phyloP scores from a whole-genome alignment of 352 stramenopile species.

The Globisporangium irregulare region DNA sequence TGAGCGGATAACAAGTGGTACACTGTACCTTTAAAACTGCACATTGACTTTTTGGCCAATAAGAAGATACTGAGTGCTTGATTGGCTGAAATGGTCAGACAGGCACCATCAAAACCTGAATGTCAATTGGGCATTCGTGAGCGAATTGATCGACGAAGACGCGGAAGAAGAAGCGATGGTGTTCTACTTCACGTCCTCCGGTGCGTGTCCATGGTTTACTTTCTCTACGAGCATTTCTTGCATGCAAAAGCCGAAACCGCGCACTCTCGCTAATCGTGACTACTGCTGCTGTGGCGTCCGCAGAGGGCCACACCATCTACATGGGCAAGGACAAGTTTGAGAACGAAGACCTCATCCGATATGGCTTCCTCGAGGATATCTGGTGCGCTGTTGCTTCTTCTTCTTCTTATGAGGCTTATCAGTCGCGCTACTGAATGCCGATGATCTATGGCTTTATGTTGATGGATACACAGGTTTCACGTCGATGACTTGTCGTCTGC shows the following conservation, averaged over 20 bases:
- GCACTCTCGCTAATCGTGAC: not conserved
- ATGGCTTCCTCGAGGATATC: constrained; percentile 94
- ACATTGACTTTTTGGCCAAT: not conserved
- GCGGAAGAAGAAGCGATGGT: constrained; percentile 36
- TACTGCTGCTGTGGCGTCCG: not conserved
- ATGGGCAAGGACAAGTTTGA: constrained; percentile 99
- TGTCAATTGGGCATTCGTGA: not conserved
- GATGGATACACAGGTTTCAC: constrained; percentile 83
- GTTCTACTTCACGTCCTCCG: constrained; percentile 84
- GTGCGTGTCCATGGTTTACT: constrained; percentile 26
- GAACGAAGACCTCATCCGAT: constrained; percentile 99
- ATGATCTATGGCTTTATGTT: not conserved
- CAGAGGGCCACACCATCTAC: constrained; percentile 92
- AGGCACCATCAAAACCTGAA: not conserved
- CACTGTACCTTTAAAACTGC: not conserved
- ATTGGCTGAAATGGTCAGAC: not conserved
- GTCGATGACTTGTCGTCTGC: constrained; percentile 97
- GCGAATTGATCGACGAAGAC: not conserved
- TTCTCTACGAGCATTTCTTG: not conserved
- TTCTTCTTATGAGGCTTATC: not conserved
- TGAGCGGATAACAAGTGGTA: not conserved
- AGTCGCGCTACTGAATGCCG: not conserved
- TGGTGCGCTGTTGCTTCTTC: constrained; percentile 41
- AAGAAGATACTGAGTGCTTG: not conserved
- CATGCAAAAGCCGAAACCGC: not conserved